Evolutionary conservation across 805 yeast genomes (phyloP), one percentile per base, ranked within the genome.

Genomic region (Scheffersomyces amazonensis): DNA sequence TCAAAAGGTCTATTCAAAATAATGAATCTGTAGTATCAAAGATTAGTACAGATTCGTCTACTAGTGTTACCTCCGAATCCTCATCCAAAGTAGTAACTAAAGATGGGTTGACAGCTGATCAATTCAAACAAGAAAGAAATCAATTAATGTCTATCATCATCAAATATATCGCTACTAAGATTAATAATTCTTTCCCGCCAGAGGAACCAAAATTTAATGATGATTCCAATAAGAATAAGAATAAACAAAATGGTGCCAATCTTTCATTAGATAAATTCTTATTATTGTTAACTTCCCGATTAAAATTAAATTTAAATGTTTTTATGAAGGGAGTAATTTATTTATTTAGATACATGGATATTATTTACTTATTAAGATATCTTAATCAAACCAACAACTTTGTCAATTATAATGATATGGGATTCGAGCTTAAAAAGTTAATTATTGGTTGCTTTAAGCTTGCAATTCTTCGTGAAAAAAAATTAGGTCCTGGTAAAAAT

Each of bases 301-400:
- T 69, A 34, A 58, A 57, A 37, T 49, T 69, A 30, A 47, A 66
- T 1, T 41, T 69, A 19, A 54, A 63, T 2, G 47, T 57, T 43
- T 69, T 69, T 45, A 57, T 69, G 59, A 66, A 63, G 40, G 68
- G 72, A 4, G 54, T 62, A 28, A 64, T 69, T 19, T 69, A 69
- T 44, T 53, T 69, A 32, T 69, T 69, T 54, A 56, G 75, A 37
- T 69, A 69, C 47, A 69, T 69, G 73, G 74, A 69, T 46, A 66
- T 69, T 31, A 62, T 69, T 35, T 69, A 69, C 49, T 58, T 69
- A 39, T 61, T 69, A 42, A 52, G 75, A 37, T 69, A 69, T 44
- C 60, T 69, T 40, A 69, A 69, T 43, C 75, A 69, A 47, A 62
- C 71, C 20, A 69, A 69, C 44, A 69, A 69, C 43, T 65, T 58